Percentiles rank a stretch among this genome's conserved stretches.
Evolutionary conservation across 352 stramenopile genomes (phyloP).

Genomic region (Pythium rishiriense): DNA sequence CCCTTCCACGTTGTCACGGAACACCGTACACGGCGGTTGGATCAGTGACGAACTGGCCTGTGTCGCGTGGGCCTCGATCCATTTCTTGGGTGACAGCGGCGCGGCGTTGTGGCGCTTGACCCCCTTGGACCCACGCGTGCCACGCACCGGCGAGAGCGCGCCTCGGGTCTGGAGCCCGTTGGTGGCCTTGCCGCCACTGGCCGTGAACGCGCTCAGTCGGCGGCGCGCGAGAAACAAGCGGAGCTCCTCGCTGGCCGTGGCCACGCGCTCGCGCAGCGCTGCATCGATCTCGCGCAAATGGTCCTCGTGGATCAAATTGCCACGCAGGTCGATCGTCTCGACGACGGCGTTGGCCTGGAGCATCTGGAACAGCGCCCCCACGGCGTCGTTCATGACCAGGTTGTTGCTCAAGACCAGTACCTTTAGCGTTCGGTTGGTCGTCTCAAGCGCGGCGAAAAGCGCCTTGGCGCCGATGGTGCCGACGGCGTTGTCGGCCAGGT

Average conservation of each 20-base stretch:
- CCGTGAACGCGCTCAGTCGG: slow-evolving; percentile 27
- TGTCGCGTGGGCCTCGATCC: slow-evolving; percentile 32
- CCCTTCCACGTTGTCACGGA: background rate
- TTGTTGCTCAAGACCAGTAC: slow-evolving; percentile 68
- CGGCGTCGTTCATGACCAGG: slow-evolving; percentile 51
- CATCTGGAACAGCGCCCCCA: slow-evolving; percentile 31
- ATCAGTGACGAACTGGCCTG: slow-evolving; percentile 2
- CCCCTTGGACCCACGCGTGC: slow-evolving; percentile 5
- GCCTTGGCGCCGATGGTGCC: slow-evolving; percentile 46
- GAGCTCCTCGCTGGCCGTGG: slow-evolving; percentile 37
- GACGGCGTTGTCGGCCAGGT: slow-evolving; percentile 62
- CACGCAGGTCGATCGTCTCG: slow-evolving; percentile 43
- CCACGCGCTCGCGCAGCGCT: slow-evolving; percentile 34
- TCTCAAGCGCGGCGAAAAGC: slow-evolving; percentile 44
- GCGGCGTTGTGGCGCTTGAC: slow-evolving; percentile 17
- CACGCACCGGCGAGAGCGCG: slow-evolving; percentile 9
- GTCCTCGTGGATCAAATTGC: slow-evolving; percentile 57
- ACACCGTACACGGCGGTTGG: slow-evolving; percentile 20
- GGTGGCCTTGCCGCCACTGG: background rate
- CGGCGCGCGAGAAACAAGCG: slow-evolving; percentile 50
- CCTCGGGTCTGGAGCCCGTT: background rate
- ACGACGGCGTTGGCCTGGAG: slow-evolving; percentile 48
- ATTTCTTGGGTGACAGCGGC: slow-evolving; percentile 53
- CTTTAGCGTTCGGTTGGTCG: slow-evolving; percentile 38
- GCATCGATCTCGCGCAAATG: slow-evolving; percentile 33